These are phyloP conservation scores for Cystobasidium slooffiae DNA, from an alignment of 1,284 basidiomycete species.

Conservation along the genomic window DNA sequence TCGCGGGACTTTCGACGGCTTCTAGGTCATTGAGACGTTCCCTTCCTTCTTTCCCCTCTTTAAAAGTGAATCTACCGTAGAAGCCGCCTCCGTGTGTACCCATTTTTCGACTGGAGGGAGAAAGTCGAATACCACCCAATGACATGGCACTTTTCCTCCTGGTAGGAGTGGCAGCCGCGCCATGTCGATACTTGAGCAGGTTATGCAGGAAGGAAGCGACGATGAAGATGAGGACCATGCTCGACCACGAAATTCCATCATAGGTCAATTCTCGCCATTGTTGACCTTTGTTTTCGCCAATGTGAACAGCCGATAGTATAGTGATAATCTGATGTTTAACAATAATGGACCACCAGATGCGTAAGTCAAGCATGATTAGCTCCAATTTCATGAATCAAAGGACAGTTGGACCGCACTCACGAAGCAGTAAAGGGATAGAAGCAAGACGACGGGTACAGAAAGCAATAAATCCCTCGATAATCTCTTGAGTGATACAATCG, in stretches of 20 bases:
- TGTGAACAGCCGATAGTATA: background rate
- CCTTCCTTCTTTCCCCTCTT: too few relatives aligned
- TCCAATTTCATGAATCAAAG: background rate
- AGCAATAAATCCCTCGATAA: background rate
- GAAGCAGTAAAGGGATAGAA: conserved; percentile 5
- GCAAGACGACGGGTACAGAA: conserved; percentile 8
- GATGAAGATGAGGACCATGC: background rate
- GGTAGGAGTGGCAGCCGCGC: too few relatives aligned
- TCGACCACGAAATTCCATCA: conserved; percentile 7
- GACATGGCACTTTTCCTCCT: too few relatives aligned
- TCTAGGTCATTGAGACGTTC: too few relatives aligned
- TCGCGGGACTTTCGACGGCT: too few relatives aligned
- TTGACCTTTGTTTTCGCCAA: background rate
- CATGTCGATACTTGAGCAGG: background rate
- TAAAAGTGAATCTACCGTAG: too few relatives aligned
- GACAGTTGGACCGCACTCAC: background rate
- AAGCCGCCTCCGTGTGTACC: too few relatives aligned
- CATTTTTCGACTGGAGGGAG: too few relatives aligned
- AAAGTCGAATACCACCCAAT: too few relatives aligned
- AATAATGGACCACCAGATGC: too few relatives aligned
- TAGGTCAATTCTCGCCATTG: background rate
- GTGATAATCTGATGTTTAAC: background rate
- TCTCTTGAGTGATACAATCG: conserved; percentile 8
- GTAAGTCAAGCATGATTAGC: background rate
- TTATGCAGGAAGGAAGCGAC: conserved; percentile 4